phyloP scores from a whole-genome alignment of 768 basidiomycete species.

The Mycena rebaudengoi region DNA sequence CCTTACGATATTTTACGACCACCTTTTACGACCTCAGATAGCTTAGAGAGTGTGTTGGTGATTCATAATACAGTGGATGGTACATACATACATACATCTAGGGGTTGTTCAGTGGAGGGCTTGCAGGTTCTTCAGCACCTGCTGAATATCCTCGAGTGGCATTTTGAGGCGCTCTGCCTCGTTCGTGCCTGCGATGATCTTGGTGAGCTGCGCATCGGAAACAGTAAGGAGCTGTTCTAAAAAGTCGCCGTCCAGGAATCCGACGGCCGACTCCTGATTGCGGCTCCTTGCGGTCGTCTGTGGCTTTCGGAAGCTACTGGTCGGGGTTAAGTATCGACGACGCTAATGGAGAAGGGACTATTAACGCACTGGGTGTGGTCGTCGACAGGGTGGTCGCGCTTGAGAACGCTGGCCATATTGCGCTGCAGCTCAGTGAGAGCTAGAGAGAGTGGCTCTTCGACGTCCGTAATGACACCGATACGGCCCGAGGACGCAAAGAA shows the following conservation, averaged over 20 bases:
- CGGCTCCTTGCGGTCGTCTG: slow-evolving; percentile 62
- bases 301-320: slow-evolving; percentile 73
- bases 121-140: slow-evolving; percentile 52
- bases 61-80: slow-evolving; percentile 12
- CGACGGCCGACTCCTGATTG: slow-evolving; percentile 64
- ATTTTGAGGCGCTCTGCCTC: slow-evolving; percentile 66
- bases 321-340: neutral
- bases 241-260: slow-evolving; percentile 92
- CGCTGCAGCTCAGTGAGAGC: slow-evolving; percentile 77
- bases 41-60: slow-evolving; percentile 18
- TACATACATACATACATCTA: neutral
- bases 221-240: slow-evolving; percentile 70
- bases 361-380: slow-evolving; percentile 70
- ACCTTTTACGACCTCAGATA: slow-evolving; percentile 11
- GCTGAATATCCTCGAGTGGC: slow-evolving; percentile 50
- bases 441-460: slow-evolving; percentile 61
- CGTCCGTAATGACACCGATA: slow-evolving; percentile 75
- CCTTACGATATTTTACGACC: slow-evolving; percentile 24
- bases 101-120: slow-evolving; percentile 45
- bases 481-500: slow-evolving; percentile 84
- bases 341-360: neutral
- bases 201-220: slow-evolving; percentile 51
- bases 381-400: slow-evolving; percentile 56
- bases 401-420: slow-evolving; percentile 68
- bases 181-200: slow-evolving; percentile 64